phyloP scores from a whole-genome alignment of 352 stramenopile genomes.

The Pythium rishiriense region DNA sequence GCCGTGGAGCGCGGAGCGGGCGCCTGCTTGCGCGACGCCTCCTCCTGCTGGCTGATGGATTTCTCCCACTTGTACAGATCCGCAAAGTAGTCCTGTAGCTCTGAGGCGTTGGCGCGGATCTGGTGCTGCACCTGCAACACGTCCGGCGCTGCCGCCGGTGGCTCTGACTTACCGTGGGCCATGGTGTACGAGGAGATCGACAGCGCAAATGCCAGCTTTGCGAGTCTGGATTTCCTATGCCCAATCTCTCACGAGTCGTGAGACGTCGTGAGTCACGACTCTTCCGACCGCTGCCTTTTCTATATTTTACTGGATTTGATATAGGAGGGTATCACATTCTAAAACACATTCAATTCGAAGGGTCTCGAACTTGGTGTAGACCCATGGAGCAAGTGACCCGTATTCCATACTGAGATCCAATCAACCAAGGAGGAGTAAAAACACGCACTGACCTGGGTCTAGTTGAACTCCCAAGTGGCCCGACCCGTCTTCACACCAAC shows the following conservation, averaged over 20 bases:
- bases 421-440: neutral
- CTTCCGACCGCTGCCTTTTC: no score
- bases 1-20: neutral
- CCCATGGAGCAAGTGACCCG: neutral
- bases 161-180: constrained; percentile 33
- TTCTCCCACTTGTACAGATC: constrained; percentile 84
- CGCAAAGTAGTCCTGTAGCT: constrained; percentile 77
- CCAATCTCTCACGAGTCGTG: no score
- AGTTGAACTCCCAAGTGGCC: constrained; percentile 12
- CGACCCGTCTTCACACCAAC: constrained; percentile 3
- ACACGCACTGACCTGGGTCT: constrained; percentile 12
- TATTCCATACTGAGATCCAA: constrained; percentile 10
- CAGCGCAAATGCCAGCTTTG: neutral
- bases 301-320: no score
- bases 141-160: constrained; percentile 16
- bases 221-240: neutral
- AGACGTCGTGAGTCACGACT: no score
- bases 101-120: constrained; percentile 76
- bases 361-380: no score
- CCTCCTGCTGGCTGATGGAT: constrained; percentile 49
- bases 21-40: constrained; percentile 37
- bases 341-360: no score
- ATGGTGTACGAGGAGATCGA: constrained; percentile 1
- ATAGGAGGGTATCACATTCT: no score
- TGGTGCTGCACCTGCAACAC: constrained; percentile 78